Conservation (phyloP, 148 eudicot genomes). For the Diospyros lotus region DNA sequence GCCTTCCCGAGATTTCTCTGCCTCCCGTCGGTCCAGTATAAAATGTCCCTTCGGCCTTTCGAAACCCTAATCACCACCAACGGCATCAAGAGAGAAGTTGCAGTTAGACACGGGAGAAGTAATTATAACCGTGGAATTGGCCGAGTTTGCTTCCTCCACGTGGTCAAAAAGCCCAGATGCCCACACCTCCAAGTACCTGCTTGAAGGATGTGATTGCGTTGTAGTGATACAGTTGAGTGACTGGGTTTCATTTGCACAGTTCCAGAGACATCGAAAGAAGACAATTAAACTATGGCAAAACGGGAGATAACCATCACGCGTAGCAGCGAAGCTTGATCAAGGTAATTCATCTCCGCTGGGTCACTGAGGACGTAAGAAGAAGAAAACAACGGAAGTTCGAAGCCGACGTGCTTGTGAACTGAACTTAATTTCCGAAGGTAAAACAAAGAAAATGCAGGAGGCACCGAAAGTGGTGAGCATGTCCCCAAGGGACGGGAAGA, state of each 20-base stretch:
- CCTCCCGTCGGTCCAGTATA: not conserved
- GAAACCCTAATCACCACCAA: not conserved
- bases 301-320: not conserved
- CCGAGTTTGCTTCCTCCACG: too few relatives aligned
- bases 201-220: not conserved
- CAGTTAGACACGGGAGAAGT: not conserved
- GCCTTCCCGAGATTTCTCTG: not conserved
- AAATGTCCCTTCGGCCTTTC: not conserved
- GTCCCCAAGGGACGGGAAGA: not conserved
- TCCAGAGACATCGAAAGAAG: not conserved
- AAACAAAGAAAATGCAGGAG: too few relatives aligned
- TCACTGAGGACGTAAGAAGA: not conserved
- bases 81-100: not conserved
- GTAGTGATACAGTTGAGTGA: not conserved
- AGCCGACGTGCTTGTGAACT: not conserved
- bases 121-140: too few relatives aligned
- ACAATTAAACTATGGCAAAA: not conserved
- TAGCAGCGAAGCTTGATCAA: not conserved
- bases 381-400: not conserved
- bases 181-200: not conserved
- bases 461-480: too few relatives aligned
- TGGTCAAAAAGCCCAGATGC: not conserved
- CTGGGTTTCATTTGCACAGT: not conserved
- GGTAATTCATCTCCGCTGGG: not conserved
- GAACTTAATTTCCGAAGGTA: not conserved